Percentiles rank a stretch among this genome's conserved stretches.
Evolutionary conservation across 805 yeast genomes (phyloP).

Genomic region (Metschnikowia similis): DNA sequence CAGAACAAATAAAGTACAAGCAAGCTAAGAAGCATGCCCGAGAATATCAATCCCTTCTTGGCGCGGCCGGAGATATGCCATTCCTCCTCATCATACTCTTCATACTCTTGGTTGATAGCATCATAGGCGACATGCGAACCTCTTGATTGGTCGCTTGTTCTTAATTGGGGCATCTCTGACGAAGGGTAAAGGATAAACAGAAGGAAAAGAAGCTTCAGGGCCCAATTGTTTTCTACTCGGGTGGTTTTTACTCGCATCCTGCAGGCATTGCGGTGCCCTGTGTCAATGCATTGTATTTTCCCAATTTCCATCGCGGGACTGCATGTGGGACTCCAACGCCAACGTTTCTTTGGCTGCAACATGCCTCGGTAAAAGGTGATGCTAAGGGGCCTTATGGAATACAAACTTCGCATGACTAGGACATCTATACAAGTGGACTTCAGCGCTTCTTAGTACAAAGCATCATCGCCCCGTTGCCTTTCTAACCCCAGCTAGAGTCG

Average conservation of each 20-base stretch:
- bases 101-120: conserved; percentile 6
- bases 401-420: too few species aligned
- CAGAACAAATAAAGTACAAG: conserved; percentile 27
- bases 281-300: background rate
- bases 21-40: conserved; percentile 9
- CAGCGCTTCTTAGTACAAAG: too few species aligned
- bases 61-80: conserved; percentile 6
- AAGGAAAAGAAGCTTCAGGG: background rate
- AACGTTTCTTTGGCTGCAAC: background rate
- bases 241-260: background rate
- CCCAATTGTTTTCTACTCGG: background rate
- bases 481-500: conserved; percentile 43
- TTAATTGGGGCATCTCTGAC: background rate
- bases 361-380: background rate
- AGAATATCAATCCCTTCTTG: conserved; percentile 6
- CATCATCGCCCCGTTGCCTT: background rate
- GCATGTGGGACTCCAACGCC: background rate
- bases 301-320: conserved; percentile 1
- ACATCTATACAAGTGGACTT: too few species aligned
- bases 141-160: background rate
- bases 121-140: background rate
- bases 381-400: too few species aligned
- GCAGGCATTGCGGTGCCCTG: background rate
- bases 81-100: conserved; percentile 7
- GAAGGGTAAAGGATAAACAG: background rate